Conservation (phyloP, 2,329 filamentous ascomycete species). For the Phaeosphaeria sp. region DNA sequence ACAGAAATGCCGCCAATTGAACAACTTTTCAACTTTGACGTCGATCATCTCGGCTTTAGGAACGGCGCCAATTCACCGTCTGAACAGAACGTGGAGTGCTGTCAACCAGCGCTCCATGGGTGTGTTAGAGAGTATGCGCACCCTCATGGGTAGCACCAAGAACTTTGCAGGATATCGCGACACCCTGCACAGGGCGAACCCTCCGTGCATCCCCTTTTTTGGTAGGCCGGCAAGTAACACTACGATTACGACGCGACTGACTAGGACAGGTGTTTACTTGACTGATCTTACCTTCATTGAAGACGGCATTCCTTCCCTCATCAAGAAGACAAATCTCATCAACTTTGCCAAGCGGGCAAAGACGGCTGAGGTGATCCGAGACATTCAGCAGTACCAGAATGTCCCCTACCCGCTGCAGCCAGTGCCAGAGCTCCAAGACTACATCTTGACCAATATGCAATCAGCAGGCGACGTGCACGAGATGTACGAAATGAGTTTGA, state of each 20-base stretch:
- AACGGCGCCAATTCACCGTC: conserved; percentile 91
- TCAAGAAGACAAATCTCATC: conserved; percentile 95
- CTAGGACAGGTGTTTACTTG: conserved; percentile 79
- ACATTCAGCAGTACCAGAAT: conserved; percentile 98
- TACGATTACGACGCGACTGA: conserved; percentile 19
- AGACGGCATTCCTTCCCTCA: conserved; percentile 93
- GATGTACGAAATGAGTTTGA: conserved; percentile 98
- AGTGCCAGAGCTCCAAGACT: conserved; percentile 92
- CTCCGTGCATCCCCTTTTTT: conserved; percentile 97
- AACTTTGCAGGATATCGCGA: conserved; percentile 98
- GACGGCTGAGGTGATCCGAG: conserved; percentile 96
- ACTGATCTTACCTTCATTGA: conserved; percentile 99
- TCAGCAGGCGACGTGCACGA: conserved; percentile 95
- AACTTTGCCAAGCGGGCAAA: conserved; percentile 99
- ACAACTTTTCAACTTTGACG: conserved; percentile 97
- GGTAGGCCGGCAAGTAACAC: conserved; percentile 59
- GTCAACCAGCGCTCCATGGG: conserved; percentile 84
- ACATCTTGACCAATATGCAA: conserved; percentile 96
- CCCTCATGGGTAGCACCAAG: conserved; percentile 94
- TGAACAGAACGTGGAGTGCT: conserved; percentile 93
- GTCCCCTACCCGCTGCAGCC: conserved; percentile 92
- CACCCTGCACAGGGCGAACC: conserved; percentile 87
- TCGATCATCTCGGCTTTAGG: conserved; percentile 96
- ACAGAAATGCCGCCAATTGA: conserved; percentile 89
- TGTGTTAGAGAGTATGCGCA: conserved; percentile 87